Conservation (phyloP, 768 basidiomycete genomes). For the Roridomyces roridus region DNA sequence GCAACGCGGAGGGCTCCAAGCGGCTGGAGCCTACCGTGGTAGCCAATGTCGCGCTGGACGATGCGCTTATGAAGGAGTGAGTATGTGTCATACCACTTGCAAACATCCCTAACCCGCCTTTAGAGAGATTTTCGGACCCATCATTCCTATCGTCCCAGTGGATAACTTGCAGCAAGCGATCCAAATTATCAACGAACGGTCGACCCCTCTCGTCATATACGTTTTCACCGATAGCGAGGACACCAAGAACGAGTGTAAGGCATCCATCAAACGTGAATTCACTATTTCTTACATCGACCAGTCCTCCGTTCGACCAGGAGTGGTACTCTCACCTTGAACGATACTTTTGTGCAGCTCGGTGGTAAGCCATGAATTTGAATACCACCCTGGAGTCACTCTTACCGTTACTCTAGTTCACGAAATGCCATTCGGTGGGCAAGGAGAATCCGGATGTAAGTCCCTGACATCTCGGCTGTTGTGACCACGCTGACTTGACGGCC, state of each 20-base stretch:
- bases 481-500: too few species aligned
- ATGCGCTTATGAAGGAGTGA: slow-evolving; percentile 12
- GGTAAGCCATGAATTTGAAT: neutral
- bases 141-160: neutral
- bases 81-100: neutral
- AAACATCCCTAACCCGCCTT: neutral
- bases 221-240: slow-evolving; percentile 13
- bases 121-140: slow-evolving; percentile 11
- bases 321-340: slow-evolving; percentile 9
- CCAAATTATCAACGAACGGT: slow-evolving; percentile 4
- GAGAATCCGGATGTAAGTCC: slow-evolving; percentile 8
- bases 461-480: too few species aligned
- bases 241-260: slow-evolving; percentile 9
- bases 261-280: neutral
- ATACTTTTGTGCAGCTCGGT: slow-evolving; percentile 7
- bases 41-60: neutral
- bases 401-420: slow-evolving; percentile 3
- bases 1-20: slow-evolving; percentile 6
- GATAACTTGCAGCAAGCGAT: neutral
- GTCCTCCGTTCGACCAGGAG: slow-evolving; percentile 8
- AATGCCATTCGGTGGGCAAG: slow-evolving; percentile 13
- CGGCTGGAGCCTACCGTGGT: slow-evolving; percentile 8
- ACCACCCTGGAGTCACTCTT: too few species aligned
- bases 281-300: neutral
- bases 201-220: slow-evolving; percentile 9